A percentile compares a stretch with the other conserved stretches of the same genome.
phyloP scores from a whole-genome alignment of 345 rosid genomes.

The Acer saccharum region DNA sequence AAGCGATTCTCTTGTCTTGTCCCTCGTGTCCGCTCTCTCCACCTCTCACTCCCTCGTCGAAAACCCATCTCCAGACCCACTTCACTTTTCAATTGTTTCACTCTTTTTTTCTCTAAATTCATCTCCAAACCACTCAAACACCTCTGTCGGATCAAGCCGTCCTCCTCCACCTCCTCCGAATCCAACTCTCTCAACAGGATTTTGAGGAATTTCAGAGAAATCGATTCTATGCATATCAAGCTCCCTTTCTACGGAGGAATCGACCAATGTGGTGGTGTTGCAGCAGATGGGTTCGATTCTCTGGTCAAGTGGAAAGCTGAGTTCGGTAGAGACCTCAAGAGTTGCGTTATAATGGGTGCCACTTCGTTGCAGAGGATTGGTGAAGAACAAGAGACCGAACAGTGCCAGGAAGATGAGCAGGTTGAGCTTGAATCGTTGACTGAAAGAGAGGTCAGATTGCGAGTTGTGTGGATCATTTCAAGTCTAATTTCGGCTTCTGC shows the following conservation, averaged over 20 bases:
- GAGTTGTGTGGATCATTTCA: constrained; percentile 40
- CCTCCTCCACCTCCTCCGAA: neutral
- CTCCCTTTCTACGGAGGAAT: constrained; percentile 30
- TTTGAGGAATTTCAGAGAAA: constrained; percentile 31
- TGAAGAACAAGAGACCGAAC: neutral
- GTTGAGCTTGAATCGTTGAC: constrained; percentile 2
- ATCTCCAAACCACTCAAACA: constrained; percentile 22
- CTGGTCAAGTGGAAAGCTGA: constrained; percentile 51
- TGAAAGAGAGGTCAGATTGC: constrained; percentile 30
- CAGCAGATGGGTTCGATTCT: constrained; percentile 15
- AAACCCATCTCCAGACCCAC: neutral
- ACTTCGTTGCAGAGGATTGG: constrained; percentile 19
- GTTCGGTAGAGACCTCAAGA: constrained; percentile 35
- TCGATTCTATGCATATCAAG: constrained; percentile 34
- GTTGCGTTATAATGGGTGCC: constrained; percentile 47
- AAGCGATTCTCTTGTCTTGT: constrained; percentile 25
- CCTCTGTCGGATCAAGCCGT: constrained; percentile 20
- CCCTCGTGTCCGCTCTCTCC: constrained; percentile 22
- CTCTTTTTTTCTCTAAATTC: constrained; percentile 19
- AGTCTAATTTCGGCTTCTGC: constrained; percentile 39
- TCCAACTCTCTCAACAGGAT: constrained; percentile 13
- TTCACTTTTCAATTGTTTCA: neutral
- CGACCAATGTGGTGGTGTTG: neutral
- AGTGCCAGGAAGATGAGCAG: neutral
- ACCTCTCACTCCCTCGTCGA: constrained; percentile 20